Percentiles rank a stretch among this genome's conserved stretches.
These are phyloP conservation scores for Lichtheimia ramosa DNA, from an alignment of 371 early-diverging fungal species.

Conservation along the genomic window DNA sequence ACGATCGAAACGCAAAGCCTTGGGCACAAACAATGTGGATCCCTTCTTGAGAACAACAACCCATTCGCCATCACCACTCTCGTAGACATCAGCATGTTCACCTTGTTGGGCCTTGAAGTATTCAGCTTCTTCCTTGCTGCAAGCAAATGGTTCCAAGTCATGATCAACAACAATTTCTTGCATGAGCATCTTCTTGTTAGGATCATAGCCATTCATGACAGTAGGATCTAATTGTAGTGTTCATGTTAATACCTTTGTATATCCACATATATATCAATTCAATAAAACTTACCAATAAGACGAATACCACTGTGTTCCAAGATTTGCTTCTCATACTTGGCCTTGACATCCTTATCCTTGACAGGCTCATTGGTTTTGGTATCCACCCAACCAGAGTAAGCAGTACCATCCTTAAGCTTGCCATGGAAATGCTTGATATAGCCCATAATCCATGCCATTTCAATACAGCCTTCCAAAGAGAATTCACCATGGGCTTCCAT, in stretches of 20 bases:
- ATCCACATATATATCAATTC: not conserved
- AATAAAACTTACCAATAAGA: constrained; percentile 67
- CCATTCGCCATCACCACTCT: constrained; percentile 69
- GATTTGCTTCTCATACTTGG: constrained; percentile 91
- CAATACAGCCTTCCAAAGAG: constrained; percentile 94
- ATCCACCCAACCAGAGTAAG: constrained; percentile 95
- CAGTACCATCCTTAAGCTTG: constrained; percentile 75
- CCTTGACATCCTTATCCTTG: constrained; percentile 89
- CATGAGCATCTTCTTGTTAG: constrained; percentile 82
- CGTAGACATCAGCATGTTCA: constrained; percentile 82
- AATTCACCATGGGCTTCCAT: constrained; percentile 94
- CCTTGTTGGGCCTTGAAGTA: constrained; percentile 89
- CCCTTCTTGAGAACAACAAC: constrained; percentile 86
- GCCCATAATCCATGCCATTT: constrained; percentile 98
- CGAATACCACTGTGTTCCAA: constrained; percentile 94
- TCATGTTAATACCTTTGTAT: not conserved
- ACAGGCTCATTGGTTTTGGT: constrained; percentile 89
- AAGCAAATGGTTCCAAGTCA: constrained; percentile 90
- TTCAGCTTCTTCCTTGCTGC: constrained; percentile 89
- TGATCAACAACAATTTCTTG: constrained; percentile 93
- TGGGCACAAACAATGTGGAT: constrained; percentile 88
- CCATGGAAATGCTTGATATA: constrained; percentile 90
- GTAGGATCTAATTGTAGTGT: constrained; percentile 60
- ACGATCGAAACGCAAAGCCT: constrained; percentile 92
- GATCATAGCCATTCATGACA: constrained; percentile 91